These are phyloP conservation scores for Tricholoma hemisulphureum DNA, from an alignment of 768 basidiomycete species.

Conservation along the genomic window DNA sequence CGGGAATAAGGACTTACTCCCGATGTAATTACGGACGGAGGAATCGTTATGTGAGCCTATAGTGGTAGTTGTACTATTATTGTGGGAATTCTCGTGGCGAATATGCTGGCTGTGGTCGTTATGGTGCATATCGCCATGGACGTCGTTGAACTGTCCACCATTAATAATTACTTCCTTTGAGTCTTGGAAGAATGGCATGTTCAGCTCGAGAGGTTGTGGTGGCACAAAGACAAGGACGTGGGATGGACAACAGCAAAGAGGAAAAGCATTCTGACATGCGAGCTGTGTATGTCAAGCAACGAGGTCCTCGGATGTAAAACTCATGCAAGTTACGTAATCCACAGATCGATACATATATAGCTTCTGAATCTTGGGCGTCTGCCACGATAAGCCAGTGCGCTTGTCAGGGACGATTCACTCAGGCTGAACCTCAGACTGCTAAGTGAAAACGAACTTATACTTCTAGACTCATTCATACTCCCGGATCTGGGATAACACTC, in stretches of 20 bases:
- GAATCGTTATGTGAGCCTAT: not conserved
- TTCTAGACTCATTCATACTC: no score
- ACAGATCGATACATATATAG: no score
- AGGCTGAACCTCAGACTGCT: no score
- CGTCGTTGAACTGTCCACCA: not conserved
- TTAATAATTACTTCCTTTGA: not conserved
- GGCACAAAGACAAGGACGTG: not conserved
- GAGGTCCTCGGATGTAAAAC: no score
- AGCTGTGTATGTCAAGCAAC: not conserved
- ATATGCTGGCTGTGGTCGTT: not conserved
- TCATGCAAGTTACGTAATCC: no score
- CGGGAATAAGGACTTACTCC: not conserved
- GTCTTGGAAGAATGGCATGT: not conserved
- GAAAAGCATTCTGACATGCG: not conserved
- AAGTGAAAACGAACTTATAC: no score
- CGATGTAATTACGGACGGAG: not conserved
- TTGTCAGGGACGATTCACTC: no score
- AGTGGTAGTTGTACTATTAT: not conserved
- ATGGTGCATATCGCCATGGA: not conserved
- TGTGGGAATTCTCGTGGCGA: not conserved
- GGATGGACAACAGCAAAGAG: not conserved
- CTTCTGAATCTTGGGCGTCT: no score
- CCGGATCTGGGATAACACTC: no score
- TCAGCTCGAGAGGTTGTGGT: not conserved
- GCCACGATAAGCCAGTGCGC: no score